These are phyloP conservation scores for Yamadazyma takamatsuzukensis DNA, from an alignment of 805 yeast species.

Conservation along the genomic window DNA sequence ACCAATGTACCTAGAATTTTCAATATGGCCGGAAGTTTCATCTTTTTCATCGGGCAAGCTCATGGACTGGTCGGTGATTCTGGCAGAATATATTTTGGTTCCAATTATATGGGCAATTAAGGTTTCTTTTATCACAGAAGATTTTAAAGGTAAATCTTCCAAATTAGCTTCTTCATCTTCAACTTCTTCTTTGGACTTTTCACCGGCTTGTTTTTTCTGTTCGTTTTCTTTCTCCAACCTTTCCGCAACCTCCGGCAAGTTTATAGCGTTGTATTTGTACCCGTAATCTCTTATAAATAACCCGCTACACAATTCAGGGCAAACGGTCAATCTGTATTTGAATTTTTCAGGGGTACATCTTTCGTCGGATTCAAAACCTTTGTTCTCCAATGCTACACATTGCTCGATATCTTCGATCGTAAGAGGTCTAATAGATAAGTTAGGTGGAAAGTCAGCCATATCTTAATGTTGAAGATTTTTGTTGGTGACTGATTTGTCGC, in stretches of 20 bases:
- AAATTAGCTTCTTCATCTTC: slow-evolving; percentile 26
- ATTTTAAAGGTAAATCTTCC: slow-evolving; percentile 42
- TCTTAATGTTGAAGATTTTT: no score
- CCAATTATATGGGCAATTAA: slow-evolving; percentile 80
- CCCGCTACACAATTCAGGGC: slow-evolving; percentile 92
- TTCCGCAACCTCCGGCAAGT: slow-evolving; percentile 39
- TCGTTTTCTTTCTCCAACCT: slow-evolving; percentile 24
- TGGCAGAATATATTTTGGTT: slow-evolving; percentile 57
- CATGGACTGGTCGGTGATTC: slow-evolving; percentile 60
- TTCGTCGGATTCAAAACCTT: slow-evolving; percentile 68
- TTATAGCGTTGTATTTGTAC: slow-evolving; percentile 39
- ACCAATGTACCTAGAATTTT: slow-evolving; percentile 69
- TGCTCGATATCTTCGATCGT: slow-evolving; percentile 68
- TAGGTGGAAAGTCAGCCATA: slow-evolving; percentile 46
- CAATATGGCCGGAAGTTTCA: slow-evolving; percentile 60
- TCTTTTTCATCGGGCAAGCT: slow-evolving; percentile 42
- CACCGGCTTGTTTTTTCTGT: slow-evolving; percentile 14
- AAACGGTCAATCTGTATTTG: slow-evolving; percentile 65
- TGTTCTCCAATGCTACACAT: slow-evolving; percentile 56
- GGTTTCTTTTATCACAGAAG: slow-evolving; percentile 53
- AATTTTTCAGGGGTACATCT: slow-evolving; percentile 61
- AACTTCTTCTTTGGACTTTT: slow-evolving; percentile 10
- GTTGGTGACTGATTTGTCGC: no score
- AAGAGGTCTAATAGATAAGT: slow-evolving; percentile 65
- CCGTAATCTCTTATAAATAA: slow-evolving; percentile 71